Percentiles rank a stretch among this genome's conserved stretches.
These are phyloP conservation scores for Collybiopsis luxurians DNA, from an alignment of 768 basidiomycete species.

Conservation along the genomic window DNA sequence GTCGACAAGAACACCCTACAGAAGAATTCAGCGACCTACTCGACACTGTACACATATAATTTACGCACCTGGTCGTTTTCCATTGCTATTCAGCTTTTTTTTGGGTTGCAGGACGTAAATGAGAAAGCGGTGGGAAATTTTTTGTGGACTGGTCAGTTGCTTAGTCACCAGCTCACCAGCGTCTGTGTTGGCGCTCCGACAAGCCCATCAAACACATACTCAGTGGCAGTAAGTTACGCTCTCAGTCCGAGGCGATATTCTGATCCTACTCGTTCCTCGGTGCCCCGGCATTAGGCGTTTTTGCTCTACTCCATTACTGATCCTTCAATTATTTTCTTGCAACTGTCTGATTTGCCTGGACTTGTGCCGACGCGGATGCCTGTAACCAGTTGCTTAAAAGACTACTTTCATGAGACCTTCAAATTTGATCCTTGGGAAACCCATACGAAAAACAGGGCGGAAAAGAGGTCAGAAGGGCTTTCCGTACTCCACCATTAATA, in stretches of 20 bases:
- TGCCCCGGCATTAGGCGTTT: too few species aligned
- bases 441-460: background rate
- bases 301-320: too few species aligned
- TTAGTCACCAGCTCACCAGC: background rate
- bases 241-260: too few species aligned
- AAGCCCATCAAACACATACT: too few species aligned
- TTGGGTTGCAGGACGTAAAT: background rate
- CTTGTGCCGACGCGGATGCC: too few species aligned
- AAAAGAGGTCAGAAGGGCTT: background rate
- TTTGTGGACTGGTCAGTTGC: background rate
- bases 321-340: too few species aligned
- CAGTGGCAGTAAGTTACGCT: too few species aligned
- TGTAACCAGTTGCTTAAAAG: background rate
- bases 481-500: background rate
- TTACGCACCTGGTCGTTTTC: constrained; percentile 85
- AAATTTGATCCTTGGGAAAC: background rate
- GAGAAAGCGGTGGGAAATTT: background rate
- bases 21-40: background rate
- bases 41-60: too few species aligned
- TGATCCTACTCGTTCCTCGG: too few species aligned
- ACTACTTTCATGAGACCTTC: background rate
- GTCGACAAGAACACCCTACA: constrained; percentile 95
- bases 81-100: constrained; percentile 40
- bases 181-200: background rate
- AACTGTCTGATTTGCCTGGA: too few species aligned